A percentile compares a stretch with the other conserved stretches of the same genome.
Evolutionary conservation across 2,329 filamentous ascomycete genomes (phyloP).

Genomic region (Nemania sp.): DNA sequence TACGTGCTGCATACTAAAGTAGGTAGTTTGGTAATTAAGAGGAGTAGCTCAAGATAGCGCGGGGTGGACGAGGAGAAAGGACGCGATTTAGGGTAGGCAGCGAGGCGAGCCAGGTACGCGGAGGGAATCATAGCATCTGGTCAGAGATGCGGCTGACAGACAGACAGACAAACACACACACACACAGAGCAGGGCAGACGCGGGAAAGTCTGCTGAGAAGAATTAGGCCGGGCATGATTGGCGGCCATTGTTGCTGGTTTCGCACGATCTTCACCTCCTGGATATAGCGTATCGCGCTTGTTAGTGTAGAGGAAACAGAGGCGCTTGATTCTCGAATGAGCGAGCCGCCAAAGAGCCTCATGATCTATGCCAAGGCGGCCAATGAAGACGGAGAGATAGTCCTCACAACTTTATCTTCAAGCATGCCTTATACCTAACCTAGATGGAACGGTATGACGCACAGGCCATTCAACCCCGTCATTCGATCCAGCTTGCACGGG

Average conservation of each 20-base stretch:
- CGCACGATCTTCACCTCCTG: too few relatives aligned
- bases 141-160: neutral
- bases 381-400: neutral
- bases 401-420: too few relatives aligned
- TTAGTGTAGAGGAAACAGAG: neutral
- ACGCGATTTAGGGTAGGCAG: too few relatives aligned
- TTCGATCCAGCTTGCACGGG: too few relatives aligned
- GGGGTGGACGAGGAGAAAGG: neutral
- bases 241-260: neutral
- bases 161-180: too few relatives aligned
- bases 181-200: neutral
- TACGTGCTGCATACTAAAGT: neutral
- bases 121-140: too few relatives aligned
- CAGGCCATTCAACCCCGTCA: too few relatives aligned
- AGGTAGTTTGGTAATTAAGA: too few relatives aligned
- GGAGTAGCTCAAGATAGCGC: neutral
- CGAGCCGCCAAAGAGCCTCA: neutral
- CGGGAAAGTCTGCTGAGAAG: neutral
- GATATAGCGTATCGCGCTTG: neutral
- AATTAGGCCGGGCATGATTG: constrained; percentile 10
- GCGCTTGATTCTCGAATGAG: neutral
- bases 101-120: too few relatives aligned
- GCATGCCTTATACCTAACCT: too few relatives aligned
- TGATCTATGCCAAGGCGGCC: neutral
- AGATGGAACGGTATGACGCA: too few relatives aligned